A percentile compares a stretch with the other conserved stretches of the same genome.
phyloP scores from a whole-genome alignment of 352 stramenopile genomes.

The Phytophthora capsici region DNA sequence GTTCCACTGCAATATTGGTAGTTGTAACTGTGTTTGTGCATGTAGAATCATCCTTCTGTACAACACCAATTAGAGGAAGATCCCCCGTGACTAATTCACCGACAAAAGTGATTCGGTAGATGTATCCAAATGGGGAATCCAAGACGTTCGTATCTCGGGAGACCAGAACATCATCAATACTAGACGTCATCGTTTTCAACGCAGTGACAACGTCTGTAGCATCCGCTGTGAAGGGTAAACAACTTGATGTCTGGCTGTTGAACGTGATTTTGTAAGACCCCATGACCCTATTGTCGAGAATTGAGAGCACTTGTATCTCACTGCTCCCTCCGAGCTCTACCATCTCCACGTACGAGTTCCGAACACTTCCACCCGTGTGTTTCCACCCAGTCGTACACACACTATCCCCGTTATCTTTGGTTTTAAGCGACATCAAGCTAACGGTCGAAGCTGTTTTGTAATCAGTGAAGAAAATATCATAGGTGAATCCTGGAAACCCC shows the following conservation, averaged over 20 bases:
- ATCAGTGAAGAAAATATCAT: slow-evolving; percentile 83
- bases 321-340: slow-evolving; percentile 63
- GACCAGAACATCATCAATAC: slow-evolving; percentile 58
- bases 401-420: slow-evolving; percentile 27
- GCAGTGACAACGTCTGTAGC: slow-evolving; percentile 27
- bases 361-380: slow-evolving; percentile 48
- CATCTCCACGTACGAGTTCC: slow-evolving; percentile 50
- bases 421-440: slow-evolving; percentile 41
- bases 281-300: slow-evolving; percentile 32
- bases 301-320: slow-evolving; percentile 62
- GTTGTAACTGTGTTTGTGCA: slow-evolving; percentile 16
- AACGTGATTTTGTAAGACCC: slow-evolving; percentile 63
- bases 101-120: slow-evolving; percentile 77
- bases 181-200: slow-evolving; percentile 40
- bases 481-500: slow-evolving; percentile 62
- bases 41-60: slow-evolving; percentile 6
- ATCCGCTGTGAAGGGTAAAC: slow-evolving; percentile 44
- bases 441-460: slow-evolving; percentile 40
- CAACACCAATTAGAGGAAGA: slow-evolving; percentile 36
- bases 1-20: slow-evolving; percentile 26
- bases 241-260: slow-evolving; percentile 40
- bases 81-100: slow-evolving; percentile 63
- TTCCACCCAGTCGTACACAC: slow-evolving; percentile 24
- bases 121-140: slow-evolving; percentile 52
- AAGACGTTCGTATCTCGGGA: slow-evolving; percentile 50